phyloP scores from a whole-genome alignment of 495 filamentous ascomycete species.

The Extremus antarcticus region DNA sequence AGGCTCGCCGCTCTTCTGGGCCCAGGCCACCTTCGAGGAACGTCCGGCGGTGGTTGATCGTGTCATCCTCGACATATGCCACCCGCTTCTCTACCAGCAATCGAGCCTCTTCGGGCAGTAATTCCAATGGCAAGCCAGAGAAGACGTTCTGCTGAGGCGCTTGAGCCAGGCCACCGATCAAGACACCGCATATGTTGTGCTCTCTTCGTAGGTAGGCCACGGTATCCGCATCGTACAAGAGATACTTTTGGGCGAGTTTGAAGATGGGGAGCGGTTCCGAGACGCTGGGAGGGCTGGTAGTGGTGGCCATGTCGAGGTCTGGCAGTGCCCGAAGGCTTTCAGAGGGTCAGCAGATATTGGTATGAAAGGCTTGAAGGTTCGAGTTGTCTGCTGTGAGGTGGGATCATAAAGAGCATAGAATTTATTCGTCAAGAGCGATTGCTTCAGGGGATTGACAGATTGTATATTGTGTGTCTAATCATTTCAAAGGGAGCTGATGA shows the following conservation, averaged over 20 bases:
- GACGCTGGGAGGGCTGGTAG: not conserved
- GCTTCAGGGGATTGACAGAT: conserved; percentile 89
- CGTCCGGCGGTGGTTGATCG: conserved; percentile 48
- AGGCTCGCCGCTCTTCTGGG: conserved; percentile 40
- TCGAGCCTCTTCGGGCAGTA: conserved; percentile 82
- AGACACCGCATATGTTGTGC: conserved; percentile 77
- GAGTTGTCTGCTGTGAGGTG: not conserved
- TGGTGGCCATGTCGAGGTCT: conserved; percentile 19
- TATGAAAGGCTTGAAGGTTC: not conserved
- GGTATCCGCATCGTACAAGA: conserved; percentile 74
- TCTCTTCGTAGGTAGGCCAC: conserved; percentile 69
- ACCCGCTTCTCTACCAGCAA: conserved; percentile 70
- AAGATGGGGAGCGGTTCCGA: conserved; percentile 63
- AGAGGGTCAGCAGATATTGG: not conserved
- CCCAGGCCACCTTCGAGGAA: conserved; percentile 42
- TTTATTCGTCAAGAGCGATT: conserved; percentile 25
- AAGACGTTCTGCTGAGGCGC: conserved; percentile 92
- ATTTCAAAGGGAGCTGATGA: conserved; percentile 30
- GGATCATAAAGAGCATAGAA: conserved; percentile 30
- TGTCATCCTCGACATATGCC: conserved; percentile 72
- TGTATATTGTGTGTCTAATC: conserved; percentile 55
- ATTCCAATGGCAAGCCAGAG: conserved; percentile 72
- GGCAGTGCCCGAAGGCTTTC: not conserved
- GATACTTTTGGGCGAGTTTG: conserved; percentile 66
- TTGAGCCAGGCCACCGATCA: conserved; percentile 81